A percentile compares a stretch with the other conserved stretches of the same genome.
These are phyloP conservation scores for Pythium angustatum DNA, from an alignment of 352 stramenopile genomes.

Conservation along the genomic window DNA sequence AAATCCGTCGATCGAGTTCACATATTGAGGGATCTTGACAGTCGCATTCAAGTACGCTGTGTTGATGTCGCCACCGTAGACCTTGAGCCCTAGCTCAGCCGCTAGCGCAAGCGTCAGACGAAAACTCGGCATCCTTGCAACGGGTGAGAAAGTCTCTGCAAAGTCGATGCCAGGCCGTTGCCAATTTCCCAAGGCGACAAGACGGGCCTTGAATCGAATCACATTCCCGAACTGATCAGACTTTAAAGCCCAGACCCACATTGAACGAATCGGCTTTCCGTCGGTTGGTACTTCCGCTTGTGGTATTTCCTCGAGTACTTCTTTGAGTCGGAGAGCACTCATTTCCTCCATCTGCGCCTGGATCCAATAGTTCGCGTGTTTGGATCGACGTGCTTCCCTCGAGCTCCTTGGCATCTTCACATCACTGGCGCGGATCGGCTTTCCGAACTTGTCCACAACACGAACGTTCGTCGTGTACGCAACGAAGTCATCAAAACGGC, in stretches of 20 bases:
- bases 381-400: not conserved
- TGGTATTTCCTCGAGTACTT: constrained; percentile 1
- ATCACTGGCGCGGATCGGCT: not conserved
- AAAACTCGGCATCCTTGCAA: constrained; percentile 9
- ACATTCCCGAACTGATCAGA: constrained; percentile 8
- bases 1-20: constrained; percentile 4
- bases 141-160: constrained; percentile 1
- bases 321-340: not conserved
- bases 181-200: constrained; percentile 8
- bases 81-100: not conserved
- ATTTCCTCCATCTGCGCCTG: constrained; percentile 1
- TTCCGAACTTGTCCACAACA: not conserved
- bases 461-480: not conserved
- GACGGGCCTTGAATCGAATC: constrained; percentile 10
- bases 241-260: constrained; percentile 8
- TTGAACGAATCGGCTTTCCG: constrained; percentile 1
- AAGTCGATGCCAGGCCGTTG: constrained; percentile 15
- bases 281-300: not conserved
- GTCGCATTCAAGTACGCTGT: constrained; percentile 19
- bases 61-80: constrained; percentile 21
- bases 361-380: not conserved
- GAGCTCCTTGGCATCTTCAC: not conserved
- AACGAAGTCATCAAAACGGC: constrained; percentile 1
- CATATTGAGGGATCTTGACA: constrained; percentile 8
- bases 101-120: not conserved